Conservation (phyloP, 2,329 filamentous ascomycete species). For the Graphilbum fragrans region DNA sequence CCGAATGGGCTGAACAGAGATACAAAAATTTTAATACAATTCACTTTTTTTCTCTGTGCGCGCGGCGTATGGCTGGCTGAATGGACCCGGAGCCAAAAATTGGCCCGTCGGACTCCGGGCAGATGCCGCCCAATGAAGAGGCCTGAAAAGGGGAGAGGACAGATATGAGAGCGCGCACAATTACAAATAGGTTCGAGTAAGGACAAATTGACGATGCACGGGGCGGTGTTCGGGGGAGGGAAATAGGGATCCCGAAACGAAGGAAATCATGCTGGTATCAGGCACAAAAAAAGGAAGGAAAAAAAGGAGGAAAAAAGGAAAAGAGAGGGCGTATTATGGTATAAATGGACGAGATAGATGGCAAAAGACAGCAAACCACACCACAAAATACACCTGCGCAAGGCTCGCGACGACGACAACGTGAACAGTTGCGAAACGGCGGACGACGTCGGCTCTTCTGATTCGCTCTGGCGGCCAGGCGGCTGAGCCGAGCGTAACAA, state of each 20-base stretch:
- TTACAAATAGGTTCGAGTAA: not conserved
- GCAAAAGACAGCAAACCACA: not conserved
- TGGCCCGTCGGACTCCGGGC: not conserved
- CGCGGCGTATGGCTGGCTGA: too few relatives aligned
- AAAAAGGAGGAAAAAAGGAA: not conserved
- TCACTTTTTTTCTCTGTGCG: too few relatives aligned
- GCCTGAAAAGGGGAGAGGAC: not conserved
- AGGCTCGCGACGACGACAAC: too few relatives aligned
- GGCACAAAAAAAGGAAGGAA: not conserved
- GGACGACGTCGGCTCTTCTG: too few relatives aligned
- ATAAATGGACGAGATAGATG: too few relatives aligned
- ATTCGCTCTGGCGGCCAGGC: too few relatives aligned
- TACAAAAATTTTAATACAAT: too few relatives aligned
- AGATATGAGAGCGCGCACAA: not conserved
- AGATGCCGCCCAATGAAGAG: not conserved
- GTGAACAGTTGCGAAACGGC: too few relatives aligned
- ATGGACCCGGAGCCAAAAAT: not conserved
- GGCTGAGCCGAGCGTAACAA: too few relatives aligned
- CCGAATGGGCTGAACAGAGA: too few relatives aligned
- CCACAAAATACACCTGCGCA: not conserved
- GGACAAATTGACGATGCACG: too few relatives aligned
- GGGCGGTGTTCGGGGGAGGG: too few relatives aligned
- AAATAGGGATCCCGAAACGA: not conserved
- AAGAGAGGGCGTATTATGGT: not conserved
- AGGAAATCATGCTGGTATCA: not conserved